Conservation (phyloP, 441 rosid genomes). For the Rhodomyrtus psidioides region DNA sequence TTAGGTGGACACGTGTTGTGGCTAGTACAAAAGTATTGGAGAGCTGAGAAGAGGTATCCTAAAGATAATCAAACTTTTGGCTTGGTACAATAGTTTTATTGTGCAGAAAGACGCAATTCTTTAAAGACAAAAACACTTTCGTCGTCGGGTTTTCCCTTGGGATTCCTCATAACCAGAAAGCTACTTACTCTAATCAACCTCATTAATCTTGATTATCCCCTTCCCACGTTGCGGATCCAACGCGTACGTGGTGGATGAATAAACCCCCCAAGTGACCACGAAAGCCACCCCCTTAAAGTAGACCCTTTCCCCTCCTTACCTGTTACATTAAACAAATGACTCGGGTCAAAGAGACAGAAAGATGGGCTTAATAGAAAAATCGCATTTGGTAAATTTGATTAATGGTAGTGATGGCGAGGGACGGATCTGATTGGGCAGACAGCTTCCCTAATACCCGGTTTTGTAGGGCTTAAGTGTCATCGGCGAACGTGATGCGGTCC, state of each 20-base stretch:
- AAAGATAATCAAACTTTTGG: not conserved
- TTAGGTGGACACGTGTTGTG: not conserved
- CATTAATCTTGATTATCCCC: not conserved
- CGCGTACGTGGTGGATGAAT: not conserved
- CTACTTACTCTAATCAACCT: not conserved
- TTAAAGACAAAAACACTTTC: not conserved
- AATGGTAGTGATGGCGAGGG: not conserved
- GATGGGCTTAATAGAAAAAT: not conserved
- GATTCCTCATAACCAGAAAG: not conserved
- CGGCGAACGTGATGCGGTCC: constrained; percentile 4
- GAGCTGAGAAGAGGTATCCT: not conserved
- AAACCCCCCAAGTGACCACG: not conserved
- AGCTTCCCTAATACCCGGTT: constrained; percentile 26
- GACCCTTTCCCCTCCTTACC: not conserved
- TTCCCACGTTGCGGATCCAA: not conserved
- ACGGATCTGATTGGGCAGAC: constrained; percentile 3
- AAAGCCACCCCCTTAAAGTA: not conserved
- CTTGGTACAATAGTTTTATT: not conserved
- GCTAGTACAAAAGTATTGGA: not conserved
- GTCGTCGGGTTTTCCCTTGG: not conserved
- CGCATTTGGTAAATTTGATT: not conserved
- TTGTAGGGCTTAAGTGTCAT: not conserved
- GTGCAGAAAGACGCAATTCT: not conserved
- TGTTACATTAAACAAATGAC: not conserved
- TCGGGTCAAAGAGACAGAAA: not conserved